Percentiles rank a stretch among this genome's conserved stretches.
Conservation (phyloP, 1,284 basidiomycete genomes). For the Sanghuangporus baumii region DNA sequence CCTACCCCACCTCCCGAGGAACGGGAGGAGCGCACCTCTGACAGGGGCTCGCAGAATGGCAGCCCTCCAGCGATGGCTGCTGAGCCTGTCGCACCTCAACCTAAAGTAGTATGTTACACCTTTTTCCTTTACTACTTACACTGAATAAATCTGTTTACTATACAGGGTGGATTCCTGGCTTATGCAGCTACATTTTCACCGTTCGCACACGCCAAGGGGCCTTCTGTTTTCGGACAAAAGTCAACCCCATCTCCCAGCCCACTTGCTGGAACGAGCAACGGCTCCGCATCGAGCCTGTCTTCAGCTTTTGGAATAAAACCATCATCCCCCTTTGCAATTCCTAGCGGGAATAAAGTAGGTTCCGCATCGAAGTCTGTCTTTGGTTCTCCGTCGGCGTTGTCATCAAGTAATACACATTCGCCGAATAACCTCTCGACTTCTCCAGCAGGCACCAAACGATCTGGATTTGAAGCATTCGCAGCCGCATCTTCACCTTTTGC, state of each 20-base stretch:
- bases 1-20: conserved; percentile 20
- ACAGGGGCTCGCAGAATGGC: conserved; percentile 22
- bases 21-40: conserved; percentile 6
- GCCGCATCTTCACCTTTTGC: conserved; percentile 57
- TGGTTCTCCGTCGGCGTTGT: conserved; percentile 19
- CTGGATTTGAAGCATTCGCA: conserved; percentile 61
- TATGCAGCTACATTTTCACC: conserved; percentile 17
- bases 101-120: conserved; percentile 12
- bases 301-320: conserved; percentile 10
- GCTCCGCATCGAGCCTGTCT: conserved; percentile 12
- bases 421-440: conserved; percentile 24
- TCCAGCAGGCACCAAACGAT: conserved; percentile 39
- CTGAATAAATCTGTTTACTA: not conserved
- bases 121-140: not conserved
- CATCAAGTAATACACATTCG: conserved; percentile 27
- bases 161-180: conserved; percentile 16
- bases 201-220: conserved; percentile 16
- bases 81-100: conserved; percentile 28
- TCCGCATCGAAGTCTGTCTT: conserved; percentile 6
- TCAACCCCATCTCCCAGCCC: conserved; percentile 17
- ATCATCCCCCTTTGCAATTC: conserved; percentile 15
- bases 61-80: conserved; percentile 30
- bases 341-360: conserved; percentile 3
- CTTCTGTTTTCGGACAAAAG: conserved; percentile 16
- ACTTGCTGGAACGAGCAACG: conserved; percentile 16